Conservation (phyloP, 768 basidiomycete genomes). For the Rhodotorula babjevae region DNA sequence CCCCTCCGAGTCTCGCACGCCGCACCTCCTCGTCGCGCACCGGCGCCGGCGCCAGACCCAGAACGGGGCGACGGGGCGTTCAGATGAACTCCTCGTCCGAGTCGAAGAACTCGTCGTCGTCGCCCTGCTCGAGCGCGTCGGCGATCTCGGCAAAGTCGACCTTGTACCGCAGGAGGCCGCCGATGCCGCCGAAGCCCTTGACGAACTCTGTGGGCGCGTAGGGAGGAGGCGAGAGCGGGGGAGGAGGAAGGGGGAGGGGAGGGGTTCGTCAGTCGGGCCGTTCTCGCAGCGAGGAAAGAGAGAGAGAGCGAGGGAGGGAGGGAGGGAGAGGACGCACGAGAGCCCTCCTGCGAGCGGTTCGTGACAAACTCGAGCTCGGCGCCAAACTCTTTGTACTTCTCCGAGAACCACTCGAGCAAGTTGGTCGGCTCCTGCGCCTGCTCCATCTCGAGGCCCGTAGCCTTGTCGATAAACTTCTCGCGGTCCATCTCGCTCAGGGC, state of each 20-base stretch:
- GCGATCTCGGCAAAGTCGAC: constrained; percentile 85
- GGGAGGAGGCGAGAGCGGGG: neutral
- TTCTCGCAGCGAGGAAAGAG: no score
- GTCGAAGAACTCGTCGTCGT: constrained; percentile 48
- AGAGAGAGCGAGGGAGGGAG: neutral
- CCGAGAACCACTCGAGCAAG: constrained; percentile 96
- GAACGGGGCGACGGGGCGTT: constrained; percentile 13
- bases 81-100: constrained; percentile 30
- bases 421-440: constrained; percentile 71
- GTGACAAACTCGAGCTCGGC: constrained; percentile 93
- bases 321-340: constrained; percentile 67
- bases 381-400: constrained; percentile 97
- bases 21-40: neutral
- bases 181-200: constrained; percentile 97
- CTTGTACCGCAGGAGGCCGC: constrained; percentile 92
- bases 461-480: constrained; percentile 91
- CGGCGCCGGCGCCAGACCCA: constrained; percentile 1
- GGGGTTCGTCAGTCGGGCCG: neutral
- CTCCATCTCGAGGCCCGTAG: constrained; percentile 94
- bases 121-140: constrained; percentile 44
- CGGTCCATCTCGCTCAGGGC: constrained; percentile 67
- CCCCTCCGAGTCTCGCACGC: constrained; percentile 23
- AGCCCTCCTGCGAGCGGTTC: constrained; percentile 82
- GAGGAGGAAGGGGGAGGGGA: no score
- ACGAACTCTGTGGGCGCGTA: constrained; percentile 85